Evolutionary conservation across 768 basidiomycete species (phyloP).

Genomic region (Tubosaeta sp.): DNA sequence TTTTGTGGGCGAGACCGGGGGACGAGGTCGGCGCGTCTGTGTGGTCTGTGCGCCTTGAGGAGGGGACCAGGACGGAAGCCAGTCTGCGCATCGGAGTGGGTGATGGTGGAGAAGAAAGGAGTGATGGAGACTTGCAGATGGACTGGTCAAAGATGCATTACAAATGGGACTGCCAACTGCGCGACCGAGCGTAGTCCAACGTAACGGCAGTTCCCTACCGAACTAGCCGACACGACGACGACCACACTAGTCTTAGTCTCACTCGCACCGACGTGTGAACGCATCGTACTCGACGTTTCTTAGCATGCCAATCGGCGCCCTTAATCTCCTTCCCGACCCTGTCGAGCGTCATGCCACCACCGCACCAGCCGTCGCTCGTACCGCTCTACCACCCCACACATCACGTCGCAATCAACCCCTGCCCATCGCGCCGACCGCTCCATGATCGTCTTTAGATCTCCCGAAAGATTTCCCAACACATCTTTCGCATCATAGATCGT

Average conservation of each 20-base stretch:
- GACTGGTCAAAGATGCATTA: constrained; percentile 29
- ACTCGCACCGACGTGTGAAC: no score
- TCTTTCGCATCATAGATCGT: constrained; percentile 68
- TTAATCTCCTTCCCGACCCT: constrained; percentile 18
- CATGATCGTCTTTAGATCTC: constrained; percentile 49
- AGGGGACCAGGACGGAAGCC: constrained; percentile 52
- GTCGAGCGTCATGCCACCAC: constrained; percentile 40
- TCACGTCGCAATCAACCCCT: constrained; percentile 49
- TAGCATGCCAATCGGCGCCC: constrained; percentile 2
- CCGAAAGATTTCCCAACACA: constrained; percentile 52
- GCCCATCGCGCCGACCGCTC: constrained; percentile 48
- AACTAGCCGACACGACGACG: constrained; percentile 14
- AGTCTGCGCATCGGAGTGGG: constrained; percentile 55
- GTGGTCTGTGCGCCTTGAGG: constrained; percentile 33
- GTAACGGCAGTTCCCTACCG: constrained; percentile 18
- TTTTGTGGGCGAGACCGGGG: constrained; percentile 19
- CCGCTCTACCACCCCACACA: constrained; percentile 54
- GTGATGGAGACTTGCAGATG: background rate
- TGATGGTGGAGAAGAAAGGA: constrained; percentile 24
- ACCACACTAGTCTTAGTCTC: background rate
- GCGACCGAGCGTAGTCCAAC: constrained; percentile 4
- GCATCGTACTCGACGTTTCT: background rate
- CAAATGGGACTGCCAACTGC: constrained; percentile 28
- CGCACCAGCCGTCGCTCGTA: constrained; percentile 61
- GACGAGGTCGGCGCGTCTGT: constrained; percentile 16